Percentiles rank a stretch among this genome's conserved stretches.
Conservation (phyloP, 345 rosid genomes). For the Garcia nutans region DNA sequence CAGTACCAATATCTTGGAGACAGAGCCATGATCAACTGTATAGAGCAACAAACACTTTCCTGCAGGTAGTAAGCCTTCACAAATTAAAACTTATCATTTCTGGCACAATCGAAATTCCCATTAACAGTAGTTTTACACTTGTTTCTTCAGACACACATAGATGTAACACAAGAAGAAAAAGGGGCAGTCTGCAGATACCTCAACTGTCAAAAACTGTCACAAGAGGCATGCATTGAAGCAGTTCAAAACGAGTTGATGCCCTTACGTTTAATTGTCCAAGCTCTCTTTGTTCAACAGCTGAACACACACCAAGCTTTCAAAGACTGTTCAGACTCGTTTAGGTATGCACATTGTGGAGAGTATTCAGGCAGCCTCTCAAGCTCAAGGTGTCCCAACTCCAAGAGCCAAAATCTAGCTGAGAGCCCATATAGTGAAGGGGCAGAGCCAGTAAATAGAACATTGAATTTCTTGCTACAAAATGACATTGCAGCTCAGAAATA, state of each 20-base stretch:
- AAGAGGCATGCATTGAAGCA: constrained; percentile 63
- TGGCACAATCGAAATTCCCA: not conserved
- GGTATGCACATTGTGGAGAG: constrained; percentile 42
- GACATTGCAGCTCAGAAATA: constrained; percentile 35
- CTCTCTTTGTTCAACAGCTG: constrained; percentile 70
- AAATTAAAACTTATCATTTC: not conserved
- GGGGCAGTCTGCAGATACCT: constrained; percentile 63
- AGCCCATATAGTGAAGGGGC: constrained; percentile 53
- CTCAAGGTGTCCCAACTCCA: constrained; percentile 57
- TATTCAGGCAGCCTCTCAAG: constrained; percentile 56
- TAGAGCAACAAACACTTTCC: constrained; percentile 56
- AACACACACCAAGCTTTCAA: constrained; percentile 73
- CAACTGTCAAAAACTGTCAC: constrained; percentile 71
- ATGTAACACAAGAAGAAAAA: constrained; percentile 60
- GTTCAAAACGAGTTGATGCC: constrained; percentile 88
- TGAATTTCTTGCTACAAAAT: constrained; percentile 42
- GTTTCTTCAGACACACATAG: constrained; percentile 48
- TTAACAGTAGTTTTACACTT: not conserved
- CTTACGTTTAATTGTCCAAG: constrained; percentile 68
- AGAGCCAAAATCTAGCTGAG: constrained; percentile 40
- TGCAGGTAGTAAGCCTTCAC: constrained; percentile 39
- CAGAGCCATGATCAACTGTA: constrained; percentile 70
- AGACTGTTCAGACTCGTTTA: constrained; percentile 67
- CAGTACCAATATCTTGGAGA: constrained; percentile 53
- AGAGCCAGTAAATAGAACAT: constrained; percentile 38